phyloP scores from a whole-genome alignment of 192 early-diverging fungal species.

The Phlyctochytrium bullatum region DNA sequence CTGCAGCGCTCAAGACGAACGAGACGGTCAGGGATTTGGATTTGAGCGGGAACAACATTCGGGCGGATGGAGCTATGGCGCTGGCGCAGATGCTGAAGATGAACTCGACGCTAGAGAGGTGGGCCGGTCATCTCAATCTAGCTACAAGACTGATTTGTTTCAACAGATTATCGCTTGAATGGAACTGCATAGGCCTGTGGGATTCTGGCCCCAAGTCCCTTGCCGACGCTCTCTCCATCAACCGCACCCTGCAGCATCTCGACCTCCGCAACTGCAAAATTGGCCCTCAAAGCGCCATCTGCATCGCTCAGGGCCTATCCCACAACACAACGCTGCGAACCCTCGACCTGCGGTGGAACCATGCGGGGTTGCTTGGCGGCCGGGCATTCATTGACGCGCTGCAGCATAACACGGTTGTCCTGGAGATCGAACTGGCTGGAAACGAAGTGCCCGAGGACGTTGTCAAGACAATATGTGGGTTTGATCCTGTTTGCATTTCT shows the following conservation, averaged over 20 bases:
- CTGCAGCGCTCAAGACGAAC: slow-evolving; percentile 55
- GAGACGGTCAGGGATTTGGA: slow-evolving; percentile 39
- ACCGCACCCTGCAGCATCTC: slow-evolving; percentile 44
- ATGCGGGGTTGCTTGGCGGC: slow-evolving; percentile 48
- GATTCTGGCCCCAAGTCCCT: slow-evolving; percentile 48
- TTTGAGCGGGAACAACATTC: slow-evolving; percentile 56
- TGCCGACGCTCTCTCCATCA: slow-evolving; percentile 52
- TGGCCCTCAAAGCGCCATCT: slow-evolving; percentile 42
- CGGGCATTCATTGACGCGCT: slow-evolving; percentile 47
- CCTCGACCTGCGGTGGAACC: slow-evolving; percentile 59
- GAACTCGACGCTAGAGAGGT: slow-evolving; percentile 44
- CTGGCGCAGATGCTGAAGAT: slow-evolving; percentile 56
- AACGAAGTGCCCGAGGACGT: slow-evolving; percentile 60
- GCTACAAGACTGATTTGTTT: slow-evolving; percentile 4
- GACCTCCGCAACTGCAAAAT: slow-evolving; percentile 63
- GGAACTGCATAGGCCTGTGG: slow-evolving; percentile 67
- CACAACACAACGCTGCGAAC: slow-evolving; percentile 42
- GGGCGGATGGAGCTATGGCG: slow-evolving; percentile 56
- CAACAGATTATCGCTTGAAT: slow-evolving; percentile 48
- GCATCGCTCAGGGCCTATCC: slow-evolving; percentile 42
- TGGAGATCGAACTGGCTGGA: slow-evolving; percentile 44
- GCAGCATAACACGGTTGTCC: slow-evolving; percentile 44
- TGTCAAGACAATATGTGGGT: slow-evolving; percentile 21
- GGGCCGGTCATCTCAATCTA: background rate
- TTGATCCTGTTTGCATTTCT: slow-evolving; percentile 7